Evolutionary conservation across 73 alveolate species (phyloP).

Genomic region (Tetrahymena elliotti): DNA sequence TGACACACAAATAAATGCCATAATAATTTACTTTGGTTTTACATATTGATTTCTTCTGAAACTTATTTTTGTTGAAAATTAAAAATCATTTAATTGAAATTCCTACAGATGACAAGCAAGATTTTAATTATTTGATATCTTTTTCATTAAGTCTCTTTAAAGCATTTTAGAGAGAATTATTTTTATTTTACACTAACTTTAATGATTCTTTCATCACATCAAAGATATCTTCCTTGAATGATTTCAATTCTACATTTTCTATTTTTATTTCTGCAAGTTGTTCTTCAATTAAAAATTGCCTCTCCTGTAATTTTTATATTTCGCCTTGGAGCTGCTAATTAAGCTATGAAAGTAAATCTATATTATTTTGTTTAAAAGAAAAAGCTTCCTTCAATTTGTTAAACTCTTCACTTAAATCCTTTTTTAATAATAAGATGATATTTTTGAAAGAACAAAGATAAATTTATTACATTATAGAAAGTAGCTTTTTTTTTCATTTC

Average conservation of each 20-base stretch:
- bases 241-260: background rate
- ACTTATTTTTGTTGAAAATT: background rate
- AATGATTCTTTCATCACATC: background rate
- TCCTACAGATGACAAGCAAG: background rate
- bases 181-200: background rate
- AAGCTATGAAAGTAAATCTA: background rate
- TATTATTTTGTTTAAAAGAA: background rate
- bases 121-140: background rate
- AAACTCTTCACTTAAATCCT: background rate
- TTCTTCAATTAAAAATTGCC: background rate
- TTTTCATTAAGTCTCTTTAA: background rate
- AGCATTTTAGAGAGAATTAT: background rate
- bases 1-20: too few species aligned
- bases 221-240: background rate
- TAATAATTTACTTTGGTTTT: too few species aligned
- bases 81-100: background rate
- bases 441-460: background rate
- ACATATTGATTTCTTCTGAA: too few species aligned
- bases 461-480: background rate
- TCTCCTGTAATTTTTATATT: background rate
- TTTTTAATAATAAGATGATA: background rate
- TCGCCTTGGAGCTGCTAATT: background rate
- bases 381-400: background rate
- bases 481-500: background rate
- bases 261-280: background rate